These are phyloP conservation scores for Kalanchoe fedtschenkoi DNA, from an alignment of 164 flowering plant genomes.

Conservation along the genomic window DNA sequence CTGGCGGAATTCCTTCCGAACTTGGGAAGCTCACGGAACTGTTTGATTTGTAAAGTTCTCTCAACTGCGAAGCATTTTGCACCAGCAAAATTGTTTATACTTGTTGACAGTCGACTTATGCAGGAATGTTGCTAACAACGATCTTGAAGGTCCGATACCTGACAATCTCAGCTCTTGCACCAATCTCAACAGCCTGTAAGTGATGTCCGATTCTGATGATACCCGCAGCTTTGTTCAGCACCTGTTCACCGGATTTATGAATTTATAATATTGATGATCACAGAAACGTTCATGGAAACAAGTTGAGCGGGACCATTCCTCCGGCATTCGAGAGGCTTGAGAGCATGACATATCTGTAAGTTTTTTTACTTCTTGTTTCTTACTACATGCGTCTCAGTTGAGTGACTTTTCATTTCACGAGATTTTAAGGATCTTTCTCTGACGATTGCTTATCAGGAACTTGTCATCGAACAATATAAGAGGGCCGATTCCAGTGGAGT, in stretches of 20 bases:
- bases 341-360: slow-evolving; percentile 15
- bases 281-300: slow-evolving; percentile 5
- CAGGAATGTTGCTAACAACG: slow-evolving; percentile 86
- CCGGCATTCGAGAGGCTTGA: slow-evolving; percentile 8
- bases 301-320: slow-evolving; percentile 5
- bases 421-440: no score
- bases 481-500: slow-evolving; percentile 79
- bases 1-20: slow-evolving; percentile 81
- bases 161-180: slow-evolving; percentile 82
- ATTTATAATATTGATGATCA: neutral
- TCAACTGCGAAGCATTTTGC: neutral
- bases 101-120: slow-evolving; percentile 8
- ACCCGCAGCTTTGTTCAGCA: neutral
- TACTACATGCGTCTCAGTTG: neutral
- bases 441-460: slow-evolving; percentile 62
- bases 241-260: neutral
- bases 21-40: slow-evolving; percentile 87
- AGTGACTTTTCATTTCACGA: neutral
- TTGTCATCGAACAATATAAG: slow-evolving; percentile 57
- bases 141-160: slow-evolving; percentile 86
- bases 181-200: slow-evolving; percentile 82
- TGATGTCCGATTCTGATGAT: neutral
- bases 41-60: slow-evolving; percentile 73
- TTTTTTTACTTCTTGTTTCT: neutral
- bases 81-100: neutral